Conservation (phyloP, 2,329 filamentous ascomycete genomes). For the Mariannaea elegans region DNA sequence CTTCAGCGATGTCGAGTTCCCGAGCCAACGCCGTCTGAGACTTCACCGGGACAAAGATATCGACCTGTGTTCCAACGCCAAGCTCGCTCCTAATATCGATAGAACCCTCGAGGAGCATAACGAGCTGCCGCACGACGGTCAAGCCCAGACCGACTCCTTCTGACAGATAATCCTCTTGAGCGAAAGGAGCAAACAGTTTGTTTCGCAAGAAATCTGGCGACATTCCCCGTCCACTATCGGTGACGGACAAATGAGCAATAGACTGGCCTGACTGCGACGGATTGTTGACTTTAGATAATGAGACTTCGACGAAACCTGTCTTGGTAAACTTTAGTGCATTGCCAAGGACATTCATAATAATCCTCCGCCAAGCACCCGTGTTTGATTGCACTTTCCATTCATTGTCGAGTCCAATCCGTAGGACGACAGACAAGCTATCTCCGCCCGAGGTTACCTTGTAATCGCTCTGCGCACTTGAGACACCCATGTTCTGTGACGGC, state of each 20-base stretch:
- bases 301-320: conserved; percentile 43
- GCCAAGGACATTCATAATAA: conserved; percentile 70
- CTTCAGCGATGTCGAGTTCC: no score
- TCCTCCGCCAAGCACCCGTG: conserved; percentile 59
- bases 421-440: no score
- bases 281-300: no score
- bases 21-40: no score
- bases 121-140: conserved; percentile 69
- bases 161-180: conserved; percentile 68
- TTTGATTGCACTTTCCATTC: conserved; percentile 59
- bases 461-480: no score
- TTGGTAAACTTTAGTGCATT: conserved; percentile 70
- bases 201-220: conserved; percentile 68
- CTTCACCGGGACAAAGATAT: no score
- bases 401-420: conserved; percentile 13
- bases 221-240: conserved; percentile 74
- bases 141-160: conserved; percentile 72
- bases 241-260: conserved; percentile 54
- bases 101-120: conserved; percentile 64
- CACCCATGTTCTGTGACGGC: no score
- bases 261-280: conserved; percentile 29
- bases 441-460: no score
- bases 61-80: conserved; percentile 49
- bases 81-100: conserved; percentile 63
- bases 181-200: conserved; percentile 69